These are phyloP conservation scores for Colletotrichum navitas DNA, from an alignment of 2,329 filamentous ascomycete genomes.

Conservation along the genomic window DNA sequence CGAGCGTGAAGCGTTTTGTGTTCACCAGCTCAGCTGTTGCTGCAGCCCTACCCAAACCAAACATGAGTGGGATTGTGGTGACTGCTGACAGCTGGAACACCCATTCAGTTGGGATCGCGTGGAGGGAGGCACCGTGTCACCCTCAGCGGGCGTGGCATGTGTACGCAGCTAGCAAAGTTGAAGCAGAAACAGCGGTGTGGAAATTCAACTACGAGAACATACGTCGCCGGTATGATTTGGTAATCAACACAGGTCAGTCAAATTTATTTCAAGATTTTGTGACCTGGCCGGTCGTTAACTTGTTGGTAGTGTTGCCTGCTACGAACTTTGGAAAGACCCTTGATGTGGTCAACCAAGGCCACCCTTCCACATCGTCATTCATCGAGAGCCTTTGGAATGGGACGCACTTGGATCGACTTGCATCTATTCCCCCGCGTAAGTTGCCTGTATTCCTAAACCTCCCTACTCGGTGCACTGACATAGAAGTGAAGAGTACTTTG, in stretches of 20 bases:
- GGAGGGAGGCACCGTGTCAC: conserved; percentile 53
- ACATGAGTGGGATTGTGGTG: conserved; percentile 35
- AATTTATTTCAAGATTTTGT: conserved; percentile 38
- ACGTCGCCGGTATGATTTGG: conserved; percentile 52
- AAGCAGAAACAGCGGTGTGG: conserved; percentile 55
- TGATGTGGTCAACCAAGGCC: conserved; percentile 43
- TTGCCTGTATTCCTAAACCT: accelerated
- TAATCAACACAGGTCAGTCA: conserved; percentile 54
- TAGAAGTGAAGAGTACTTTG: conserved; percentile 56
- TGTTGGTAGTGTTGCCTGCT: conserved; percentile 49
- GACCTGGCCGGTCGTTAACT: conserved; percentile 21
- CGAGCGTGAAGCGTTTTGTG: conserved; percentile 56
- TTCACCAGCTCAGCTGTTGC: conserved; percentile 47
- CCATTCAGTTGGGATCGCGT: conserved; percentile 50
- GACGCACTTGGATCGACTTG: conserved; percentile 20
- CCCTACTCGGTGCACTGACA: background rate
- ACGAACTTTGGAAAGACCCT: conserved; percentile 47
- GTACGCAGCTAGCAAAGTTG: conserved; percentile 56
- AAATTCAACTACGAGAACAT: conserved; percentile 52
- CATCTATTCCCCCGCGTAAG: conserved; percentile 31
- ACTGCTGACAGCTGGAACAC: conserved; percentile 53
- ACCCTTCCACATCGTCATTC: conserved; percentile 45
- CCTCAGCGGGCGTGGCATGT: conserved; percentile 47
- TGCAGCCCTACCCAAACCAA: conserved; percentile 24
- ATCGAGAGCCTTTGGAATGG: conserved; percentile 46